Evolutionary conservation across 129 eudicot genomes (phyloP).

Genomic region (Escallonia rubra): DNA sequence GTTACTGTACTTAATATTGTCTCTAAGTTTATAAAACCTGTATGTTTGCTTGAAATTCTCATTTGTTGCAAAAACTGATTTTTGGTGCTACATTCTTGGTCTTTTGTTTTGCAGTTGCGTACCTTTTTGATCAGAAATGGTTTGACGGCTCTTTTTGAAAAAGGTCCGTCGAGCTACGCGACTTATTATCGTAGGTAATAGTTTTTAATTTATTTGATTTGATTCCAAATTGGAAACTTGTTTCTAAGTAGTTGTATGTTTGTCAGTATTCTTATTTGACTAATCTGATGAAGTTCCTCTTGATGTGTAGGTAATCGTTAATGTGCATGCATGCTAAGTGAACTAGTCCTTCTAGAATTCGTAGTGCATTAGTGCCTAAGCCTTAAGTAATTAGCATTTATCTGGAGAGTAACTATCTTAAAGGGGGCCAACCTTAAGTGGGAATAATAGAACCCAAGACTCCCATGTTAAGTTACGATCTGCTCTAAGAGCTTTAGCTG

Average conservation of each 20-base stretch:
- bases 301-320: no score
- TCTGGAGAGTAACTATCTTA: no score
- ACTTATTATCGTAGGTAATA: conserved; percentile 73
- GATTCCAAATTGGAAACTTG: neutral
- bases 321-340: no score
- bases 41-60: conserved; percentile 1
- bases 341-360: no score
- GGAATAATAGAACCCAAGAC: no score
- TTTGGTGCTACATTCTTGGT: conserved; percentile 6
- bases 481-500: no score
- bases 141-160: conserved; percentile 72
- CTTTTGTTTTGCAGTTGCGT: conserved; percentile 49
- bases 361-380: no score
- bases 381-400: no score
- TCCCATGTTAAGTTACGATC: no score
- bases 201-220: neutral
- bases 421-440: no score
- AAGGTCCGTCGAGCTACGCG: conserved; percentile 85
- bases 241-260: neutral
- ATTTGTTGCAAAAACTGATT: conserved; percentile 3
- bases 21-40: neutral
- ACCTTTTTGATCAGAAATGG: conserved; percentile 92
- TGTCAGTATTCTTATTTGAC: no score
- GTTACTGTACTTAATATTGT: neutral
- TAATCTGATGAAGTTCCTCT: no score